Base-by-base conservation (phyloP, 1,284 basidiomycete species). In the Cryptococcus sp. region DNA sequence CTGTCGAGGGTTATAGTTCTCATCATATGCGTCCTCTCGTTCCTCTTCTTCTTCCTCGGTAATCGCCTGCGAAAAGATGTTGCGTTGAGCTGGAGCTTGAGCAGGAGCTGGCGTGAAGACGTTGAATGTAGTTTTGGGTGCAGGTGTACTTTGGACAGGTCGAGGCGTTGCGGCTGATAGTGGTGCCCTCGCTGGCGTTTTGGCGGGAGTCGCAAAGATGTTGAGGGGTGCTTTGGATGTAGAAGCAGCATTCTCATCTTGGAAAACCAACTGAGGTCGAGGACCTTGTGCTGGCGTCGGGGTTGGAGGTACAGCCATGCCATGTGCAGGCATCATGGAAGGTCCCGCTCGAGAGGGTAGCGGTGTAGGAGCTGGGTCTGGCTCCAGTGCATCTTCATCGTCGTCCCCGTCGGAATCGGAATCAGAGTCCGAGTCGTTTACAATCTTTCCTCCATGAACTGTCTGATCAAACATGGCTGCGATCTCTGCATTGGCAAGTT, bases 401-500 rank as follows among this genome's bases (percentile, higher is more conserved):
- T 60, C 64, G 4, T 49, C 50, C n/a, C 47, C 49, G 25, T 55
- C 56, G 16, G 52, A 54, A 10, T 64, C 64, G 10, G 63, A 65
- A 7, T 78, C 77, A 11, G 76, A 77, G 45, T 78, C 78, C 41
- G 77, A 76, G 23, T 75, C 74, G 40, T 66, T 62, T 41, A 61
- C 60, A 40, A 81, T 78, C 28, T 77, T 70, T 48, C 67, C 69
- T 14, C 67, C 72, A 40, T 70, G 70, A 45, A 81, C 80, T 0
- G 87, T 89, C 75, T 85, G 74, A 70, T 94, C 93, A 71, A 91
- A 93, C 84, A 96, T 88, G 52, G 85, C 86, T 76, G 90, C 90
- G 36, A 96, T 89, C 69, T 94, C 91, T n/a, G 83, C 87, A 48
- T 93, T 79, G 2, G 92, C 92, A 57, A 90, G 88, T 71, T 91